Evolutionary conservation across 148 eudicot genomes (phyloP).

Genomic region (Pouteria glomerata): DNA sequence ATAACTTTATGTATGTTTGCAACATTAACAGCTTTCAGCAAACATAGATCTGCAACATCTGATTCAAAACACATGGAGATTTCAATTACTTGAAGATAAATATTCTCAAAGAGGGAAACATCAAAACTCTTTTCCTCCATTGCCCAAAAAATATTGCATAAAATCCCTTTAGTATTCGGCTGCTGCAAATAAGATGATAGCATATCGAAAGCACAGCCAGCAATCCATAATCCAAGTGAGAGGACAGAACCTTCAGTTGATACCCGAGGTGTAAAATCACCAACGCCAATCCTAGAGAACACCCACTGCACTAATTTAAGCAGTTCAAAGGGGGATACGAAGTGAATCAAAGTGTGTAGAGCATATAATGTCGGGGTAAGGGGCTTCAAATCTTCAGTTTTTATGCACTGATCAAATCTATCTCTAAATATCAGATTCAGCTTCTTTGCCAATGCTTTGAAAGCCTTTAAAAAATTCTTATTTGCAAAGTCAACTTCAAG

Average conservation of each 20-base stretch:
- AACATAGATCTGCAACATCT: constrained; percentile 57
- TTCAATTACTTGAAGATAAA: constrained; percentile 46
- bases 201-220: constrained; percentile 58
- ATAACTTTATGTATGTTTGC: constrained; percentile 25
- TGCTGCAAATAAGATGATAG: constrained; percentile 33
- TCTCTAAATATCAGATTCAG: constrained; percentile 39
- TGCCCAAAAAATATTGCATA: constrained; percentile 28
- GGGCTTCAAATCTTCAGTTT: constrained; percentile 31
- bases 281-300: constrained; percentile 35
- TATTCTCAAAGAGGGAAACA: constrained; percentile 43
- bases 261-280: constrained; percentile 16
- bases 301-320: constrained; percentile 73
- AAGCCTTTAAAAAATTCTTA: constrained; percentile 29
- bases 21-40: constrained; percentile 66
- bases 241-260: constrained; percentile 40
- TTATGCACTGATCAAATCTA: constrained; percentile 40
- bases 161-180: constrained; percentile 17
- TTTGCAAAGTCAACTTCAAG: constrained; percentile 21
- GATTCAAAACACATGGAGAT: constrained; percentile 38
- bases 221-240: constrained; percentile 48
- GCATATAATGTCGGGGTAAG: constrained; percentile 52
- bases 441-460: constrained; percentile 35
- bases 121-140: constrained; percentile 27
- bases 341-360: constrained; percentile 47
- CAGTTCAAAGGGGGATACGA: constrained; percentile 67